Evolutionary conservation across 441 rosid genomes (phyloP).

Genomic region (Brassica balearica): DNA sequence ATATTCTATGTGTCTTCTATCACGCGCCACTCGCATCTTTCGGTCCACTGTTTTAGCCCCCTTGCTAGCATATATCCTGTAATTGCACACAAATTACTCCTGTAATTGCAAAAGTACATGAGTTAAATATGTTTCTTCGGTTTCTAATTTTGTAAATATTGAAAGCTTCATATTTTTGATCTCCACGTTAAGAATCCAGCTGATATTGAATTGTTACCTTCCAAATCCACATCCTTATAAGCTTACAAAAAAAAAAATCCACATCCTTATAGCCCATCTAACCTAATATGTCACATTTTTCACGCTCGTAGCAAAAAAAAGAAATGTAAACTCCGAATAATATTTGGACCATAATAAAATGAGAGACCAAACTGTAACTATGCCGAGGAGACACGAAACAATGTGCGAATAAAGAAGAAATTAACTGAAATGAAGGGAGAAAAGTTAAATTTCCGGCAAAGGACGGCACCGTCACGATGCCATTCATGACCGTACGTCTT

Average conservation of each 20-base stretch:
- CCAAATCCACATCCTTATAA: neutral
- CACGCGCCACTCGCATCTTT: neutral
- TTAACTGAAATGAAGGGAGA: neutral
- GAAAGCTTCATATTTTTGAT: neutral
- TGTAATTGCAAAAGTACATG: neutral
- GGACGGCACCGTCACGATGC: slow-evolving; percentile 7
- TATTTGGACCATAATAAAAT: neutral
- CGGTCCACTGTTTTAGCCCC: neutral
- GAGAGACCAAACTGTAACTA: neutral
- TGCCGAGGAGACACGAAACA: neutral
- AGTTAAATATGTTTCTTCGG: neutral
- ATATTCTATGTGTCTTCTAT: slow-evolving; percentile 33
- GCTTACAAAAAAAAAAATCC: neutral
- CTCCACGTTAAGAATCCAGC: neutral
- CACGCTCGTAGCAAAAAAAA: neutral
- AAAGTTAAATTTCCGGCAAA: neutral
- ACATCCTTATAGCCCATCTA: neutral
- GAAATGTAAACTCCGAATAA: neutral
- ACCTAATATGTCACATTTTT: neutral
- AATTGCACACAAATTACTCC: neutral
- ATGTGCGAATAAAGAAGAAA: neutral
- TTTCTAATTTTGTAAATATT: neutral
- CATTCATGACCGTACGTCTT: slow-evolving; percentile 1
- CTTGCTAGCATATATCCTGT: neutral
- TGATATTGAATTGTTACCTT: neutral